Conservation (phyloP, 768 basidiomycete species). For the Chlorophyllum brunneum region DNA sequence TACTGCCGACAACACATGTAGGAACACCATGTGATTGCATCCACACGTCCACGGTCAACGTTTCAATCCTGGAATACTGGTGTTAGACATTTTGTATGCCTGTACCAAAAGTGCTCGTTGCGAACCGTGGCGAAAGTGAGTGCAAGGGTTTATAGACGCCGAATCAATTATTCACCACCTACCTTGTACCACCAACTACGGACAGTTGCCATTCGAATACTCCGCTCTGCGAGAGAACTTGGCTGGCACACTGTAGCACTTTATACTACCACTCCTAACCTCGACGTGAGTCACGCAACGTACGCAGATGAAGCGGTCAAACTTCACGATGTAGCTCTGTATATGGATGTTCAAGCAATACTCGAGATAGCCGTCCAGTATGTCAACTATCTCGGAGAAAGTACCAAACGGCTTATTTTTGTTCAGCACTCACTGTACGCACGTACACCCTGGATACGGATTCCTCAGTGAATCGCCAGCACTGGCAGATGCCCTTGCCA, state of each 20-base stretch:
- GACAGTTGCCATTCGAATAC: slow-evolving; percentile 82
- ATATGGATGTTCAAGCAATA: slow-evolving; percentile 27
- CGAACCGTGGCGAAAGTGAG: slow-evolving; percentile 69
- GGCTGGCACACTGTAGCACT: slow-evolving; percentile 88
- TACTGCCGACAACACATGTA: too few species aligned
- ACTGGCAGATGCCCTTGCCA: slow-evolving; percentile 76
- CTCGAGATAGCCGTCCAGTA: slow-evolving; percentile 26
- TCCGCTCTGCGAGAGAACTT: slow-evolving; percentile 81
- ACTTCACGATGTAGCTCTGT: slow-evolving; percentile 67
- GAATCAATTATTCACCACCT: not conserved
- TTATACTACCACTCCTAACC: slow-evolving; percentile 62
- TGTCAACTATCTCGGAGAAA: not conserved
- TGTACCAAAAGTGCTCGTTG: slow-evolving; percentile 68
- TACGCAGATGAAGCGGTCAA: slow-evolving; percentile 85
- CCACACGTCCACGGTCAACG: too few species aligned
- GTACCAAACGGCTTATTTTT: not conserved
- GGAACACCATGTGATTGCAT: too few species aligned
- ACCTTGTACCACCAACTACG: slow-evolving; percentile 13
- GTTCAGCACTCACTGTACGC: slow-evolving; percentile 29
- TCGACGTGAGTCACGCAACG: slow-evolving; percentile 74
- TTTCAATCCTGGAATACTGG: not conserved
- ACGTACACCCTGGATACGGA: slow-evolving; percentile 61
- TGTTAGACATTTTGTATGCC: not conserved
- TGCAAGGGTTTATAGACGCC: slow-evolving; percentile 26
- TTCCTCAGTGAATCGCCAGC: slow-evolving; percentile 85